Evolutionary conservation across 2,329 filamentous ascomycete genomes (phyloP).

Genomic region (Fusarium phyllophilum): DNA sequence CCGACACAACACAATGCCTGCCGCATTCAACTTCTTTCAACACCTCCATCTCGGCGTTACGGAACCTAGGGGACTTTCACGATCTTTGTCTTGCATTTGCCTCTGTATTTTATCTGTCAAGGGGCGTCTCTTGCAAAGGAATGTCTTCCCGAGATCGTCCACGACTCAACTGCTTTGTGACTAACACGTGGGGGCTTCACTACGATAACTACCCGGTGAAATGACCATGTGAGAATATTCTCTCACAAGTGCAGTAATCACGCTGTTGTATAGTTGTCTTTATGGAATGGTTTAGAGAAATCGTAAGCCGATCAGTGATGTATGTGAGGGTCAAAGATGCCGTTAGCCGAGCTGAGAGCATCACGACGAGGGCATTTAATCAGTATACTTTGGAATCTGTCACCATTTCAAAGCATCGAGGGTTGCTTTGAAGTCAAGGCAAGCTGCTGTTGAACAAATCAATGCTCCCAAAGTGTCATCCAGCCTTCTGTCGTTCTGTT

Average conservation of each 20-base stretch:
- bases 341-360: not conserved
- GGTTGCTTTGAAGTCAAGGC: not conserved
- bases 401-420: not conserved
- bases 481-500: not conserved
- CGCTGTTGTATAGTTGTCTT: not conserved
- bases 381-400: not conserved
- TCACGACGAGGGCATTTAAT: not conserved
- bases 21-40: not conserved
- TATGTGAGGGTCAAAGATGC: not conserved
- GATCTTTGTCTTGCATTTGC: constrained; percentile 5
- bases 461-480: not conserved
- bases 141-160: constrained; percentile 8
- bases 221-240: not conserved
- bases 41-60: not conserved
- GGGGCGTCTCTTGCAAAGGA: constrained; percentile 1
- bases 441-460: not conserved
- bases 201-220: not conserved
- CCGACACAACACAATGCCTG: not conserved
- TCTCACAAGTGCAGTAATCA: not conserved
- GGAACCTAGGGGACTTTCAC: not conserved
- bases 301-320: not conserved
- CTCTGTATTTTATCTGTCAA: not conserved
- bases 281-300: not conserved
- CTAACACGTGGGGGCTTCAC: constrained; percentile 6
- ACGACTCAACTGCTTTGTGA: constrained; percentile 1